Evolutionary conservation across 2,329 filamentous ascomycete species (phyloP).

Genomic region (Phaeosphaeriaceae sp.): DNA sequence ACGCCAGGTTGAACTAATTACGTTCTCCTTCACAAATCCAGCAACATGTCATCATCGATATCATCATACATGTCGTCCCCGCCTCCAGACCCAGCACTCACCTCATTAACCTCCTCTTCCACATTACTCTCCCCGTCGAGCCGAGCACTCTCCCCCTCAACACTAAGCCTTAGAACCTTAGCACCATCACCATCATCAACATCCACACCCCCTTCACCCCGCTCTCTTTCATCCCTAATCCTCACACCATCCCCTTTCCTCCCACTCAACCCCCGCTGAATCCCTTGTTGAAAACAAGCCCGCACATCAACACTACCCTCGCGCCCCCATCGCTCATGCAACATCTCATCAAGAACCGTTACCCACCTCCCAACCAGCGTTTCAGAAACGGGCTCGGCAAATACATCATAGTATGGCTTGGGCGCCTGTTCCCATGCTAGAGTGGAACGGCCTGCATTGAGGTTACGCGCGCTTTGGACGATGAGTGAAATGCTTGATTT

Average conservation of each 20-base stretch:
- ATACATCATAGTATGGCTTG: conserved; percentile 12
- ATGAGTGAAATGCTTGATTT: conserved; percentile 7
- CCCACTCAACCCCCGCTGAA: conserved; percentile 13
- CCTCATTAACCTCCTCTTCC: neutral
- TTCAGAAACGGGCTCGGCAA: conserved; percentile 7
- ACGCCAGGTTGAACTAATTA: neutral
- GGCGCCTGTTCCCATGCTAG: conserved; percentile 25
- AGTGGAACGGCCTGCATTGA: conserved; percentile 28
- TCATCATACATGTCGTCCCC: conserved; percentile 8
- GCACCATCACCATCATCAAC: rapidly evolving
- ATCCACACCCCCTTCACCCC: neutral
- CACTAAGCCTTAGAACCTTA: too few relatives aligned
- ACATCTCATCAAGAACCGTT: conserved; percentile 15
- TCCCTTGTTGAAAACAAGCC: conserved; percentile 18
- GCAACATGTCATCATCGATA: conserved; percentile 36
- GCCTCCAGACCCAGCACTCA: neutral
- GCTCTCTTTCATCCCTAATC: neutral
- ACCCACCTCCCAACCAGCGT: conserved; percentile 22
- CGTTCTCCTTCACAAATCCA: conserved; percentile 20
- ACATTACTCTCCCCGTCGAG: neutral
- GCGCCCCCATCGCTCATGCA: conserved; percentile 14
- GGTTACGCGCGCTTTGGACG: conserved; percentile 12
- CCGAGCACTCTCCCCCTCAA: neutral
- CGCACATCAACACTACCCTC: conserved; percentile 12
- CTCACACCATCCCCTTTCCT: neutral